Conservation (phyloP, 2,329 filamentous ascomycete genomes). For the Myriosclerotinia curreyana region DNA sequence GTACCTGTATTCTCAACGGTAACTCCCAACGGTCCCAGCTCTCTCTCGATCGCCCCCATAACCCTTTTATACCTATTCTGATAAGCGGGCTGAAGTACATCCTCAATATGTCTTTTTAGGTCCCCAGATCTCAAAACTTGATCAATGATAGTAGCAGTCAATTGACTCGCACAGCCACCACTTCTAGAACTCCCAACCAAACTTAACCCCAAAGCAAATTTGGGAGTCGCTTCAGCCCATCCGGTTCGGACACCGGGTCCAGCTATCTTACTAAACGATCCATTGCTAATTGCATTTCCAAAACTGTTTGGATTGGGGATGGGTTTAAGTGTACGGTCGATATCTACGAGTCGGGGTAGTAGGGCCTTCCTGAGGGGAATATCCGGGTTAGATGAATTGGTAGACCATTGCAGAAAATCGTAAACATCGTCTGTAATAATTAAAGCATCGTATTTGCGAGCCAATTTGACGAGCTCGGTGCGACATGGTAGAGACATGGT, state of each 20-base stretch:
- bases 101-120: constrained; percentile 46
- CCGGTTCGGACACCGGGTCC: constrained; percentile 80
- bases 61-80: constrained; percentile 50
- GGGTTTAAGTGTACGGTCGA: constrained; percentile 67
- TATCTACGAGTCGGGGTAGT: constrained; percentile 72
- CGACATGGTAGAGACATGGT: constrained; percentile 72
- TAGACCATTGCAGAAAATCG: constrained; percentile 81
- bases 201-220: constrained; percentile 53
- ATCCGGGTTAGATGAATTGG: constrained; percentile 32
- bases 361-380: constrained; percentile 26
- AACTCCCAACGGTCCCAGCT: constrained; percentile 63
- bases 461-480: constrained; percentile 67
- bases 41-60: constrained; percentile 54
- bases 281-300: constrained; percentile 81
- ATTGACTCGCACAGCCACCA: constrained; percentile 56
- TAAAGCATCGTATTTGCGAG: constrained; percentile 76
- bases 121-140: constrained; percentile 47
- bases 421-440: constrained; percentile 90
- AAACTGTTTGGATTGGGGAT: constrained; percentile 57
- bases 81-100: constrained; percentile 46
- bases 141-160: constrained; percentile 52
- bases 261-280: constrained; percentile 83
- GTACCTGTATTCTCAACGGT: constrained; percentile 40
- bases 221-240: constrained; percentile 75
- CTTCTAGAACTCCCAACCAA: constrained; percentile 54